These are phyloP conservation scores for Rhododendron mucronatum DNA, from an alignment of 148 eudicot genomes.

Conservation along the genomic window DNA sequence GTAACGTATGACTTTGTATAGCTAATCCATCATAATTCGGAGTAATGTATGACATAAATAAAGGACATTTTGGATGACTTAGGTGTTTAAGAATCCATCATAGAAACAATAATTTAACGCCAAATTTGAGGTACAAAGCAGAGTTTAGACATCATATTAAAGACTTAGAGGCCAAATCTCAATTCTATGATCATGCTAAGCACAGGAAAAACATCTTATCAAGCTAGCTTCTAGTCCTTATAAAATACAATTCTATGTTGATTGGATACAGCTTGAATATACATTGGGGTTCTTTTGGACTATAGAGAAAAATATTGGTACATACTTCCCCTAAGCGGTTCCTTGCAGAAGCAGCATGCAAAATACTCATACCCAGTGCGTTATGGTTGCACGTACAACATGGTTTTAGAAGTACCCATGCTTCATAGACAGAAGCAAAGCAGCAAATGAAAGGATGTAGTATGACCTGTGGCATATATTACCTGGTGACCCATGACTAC, in stretches of 20 bases:
- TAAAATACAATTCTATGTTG: neutral
- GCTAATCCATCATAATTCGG: neutral
- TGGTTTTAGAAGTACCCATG: neutral
- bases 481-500: slow-evolving; percentile 94
- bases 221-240: neutral
- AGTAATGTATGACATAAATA: neutral
- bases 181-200: neutral
- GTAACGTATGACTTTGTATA: neutral
- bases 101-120: neutral
- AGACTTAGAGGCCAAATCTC: neutral
- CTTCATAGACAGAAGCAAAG: neutral
- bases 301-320: neutral
- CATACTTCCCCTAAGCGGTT: neutral
- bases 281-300: neutral
- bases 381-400: neutral
- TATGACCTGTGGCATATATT: slow-evolving; percentile 7
- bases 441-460: neutral
- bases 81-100: neutral
- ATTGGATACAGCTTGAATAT: neutral
- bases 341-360: neutral
- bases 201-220: neutral
- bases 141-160: neutral
- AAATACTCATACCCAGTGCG: neutral
- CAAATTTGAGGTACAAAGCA: neutral
- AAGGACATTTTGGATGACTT: neutral